Percentiles rank a stretch among this genome's conserved stretches.
Evolutionary conservation across 176 grass and related monocot species (phyloP).

Genomic region (Eremochloa ophiuroides): DNA sequence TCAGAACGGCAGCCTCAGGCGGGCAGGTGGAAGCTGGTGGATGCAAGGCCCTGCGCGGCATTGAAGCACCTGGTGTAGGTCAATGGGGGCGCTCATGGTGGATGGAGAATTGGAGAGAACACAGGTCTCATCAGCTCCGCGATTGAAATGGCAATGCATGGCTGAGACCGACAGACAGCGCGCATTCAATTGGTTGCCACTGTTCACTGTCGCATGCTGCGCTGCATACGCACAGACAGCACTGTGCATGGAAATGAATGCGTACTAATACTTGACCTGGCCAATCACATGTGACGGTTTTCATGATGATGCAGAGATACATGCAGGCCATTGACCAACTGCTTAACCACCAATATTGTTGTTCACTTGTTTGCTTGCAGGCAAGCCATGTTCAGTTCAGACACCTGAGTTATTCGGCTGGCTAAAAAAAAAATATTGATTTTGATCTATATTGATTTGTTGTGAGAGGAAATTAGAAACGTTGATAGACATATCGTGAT

Average conservation of each 20-base stretch:
- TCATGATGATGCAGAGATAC: neutral
- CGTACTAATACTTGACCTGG: too few relatives aligned
- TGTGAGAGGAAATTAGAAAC: too few relatives aligned
- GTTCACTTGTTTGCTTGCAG: neutral
- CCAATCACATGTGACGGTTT: slow-evolving; percentile 3
- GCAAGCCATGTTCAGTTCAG: too few relatives aligned
- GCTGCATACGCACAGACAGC: neutral
- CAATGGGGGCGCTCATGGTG: slow-evolving; percentile 27
- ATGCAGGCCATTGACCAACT: neutral
- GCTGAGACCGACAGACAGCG: neutral
- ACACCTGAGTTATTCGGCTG: too few relatives aligned
- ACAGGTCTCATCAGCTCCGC: slow-evolving; percentile 15
- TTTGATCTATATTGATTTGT: too few relatives aligned
- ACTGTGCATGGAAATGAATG: neutral
- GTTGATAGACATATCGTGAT: too few relatives aligned
- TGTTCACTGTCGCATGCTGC: neutral
- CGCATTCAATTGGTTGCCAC: slow-evolving; percentile 33
- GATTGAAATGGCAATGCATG: slow-evolving; percentile 32
- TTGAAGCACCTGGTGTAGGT: slow-evolving; percentile 43
- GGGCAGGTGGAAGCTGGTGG: slow-evolving; percentile 38
- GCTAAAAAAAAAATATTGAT: too few relatives aligned
- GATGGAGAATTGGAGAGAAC: neutral
- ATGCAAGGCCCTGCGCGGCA: slow-evolving; percentile 11
- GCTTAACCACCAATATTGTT: neutral
- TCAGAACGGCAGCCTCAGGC: slow-evolving; percentile 22